A percentile compares a stretch with the other conserved stretches of the same genome.
phyloP scores from a whole-genome alignment of 148 eudicot genomes.

The Agrostemma githago region DNA sequence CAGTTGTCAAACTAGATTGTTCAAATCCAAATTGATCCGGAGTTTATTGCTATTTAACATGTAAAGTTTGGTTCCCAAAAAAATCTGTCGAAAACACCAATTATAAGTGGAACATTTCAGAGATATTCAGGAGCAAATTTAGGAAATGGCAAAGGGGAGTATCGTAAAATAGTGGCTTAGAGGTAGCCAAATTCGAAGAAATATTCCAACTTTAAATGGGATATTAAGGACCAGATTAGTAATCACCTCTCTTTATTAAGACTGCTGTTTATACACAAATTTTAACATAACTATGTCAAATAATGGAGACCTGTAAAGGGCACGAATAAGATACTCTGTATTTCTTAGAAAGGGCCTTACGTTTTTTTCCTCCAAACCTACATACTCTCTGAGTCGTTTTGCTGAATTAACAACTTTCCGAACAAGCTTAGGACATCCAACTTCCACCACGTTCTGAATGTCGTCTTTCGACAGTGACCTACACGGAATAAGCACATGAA shows the following conservation, averaged over 20 bases:
- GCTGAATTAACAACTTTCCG: conserved; percentile 88
- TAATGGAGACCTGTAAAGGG: background rate
- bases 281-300: background rate
- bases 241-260: background rate
- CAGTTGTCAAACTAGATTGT: background rate
- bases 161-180: background rate
- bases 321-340: background rate
- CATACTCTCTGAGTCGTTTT: conserved; percentile 69
- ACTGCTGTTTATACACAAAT: background rate
- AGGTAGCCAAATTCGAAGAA: background rate
- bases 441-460: conserved; percentile 57
- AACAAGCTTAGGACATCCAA: conserved; percentile 73
- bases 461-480: conserved; percentile 66
- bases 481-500: conserved; percentile 13
- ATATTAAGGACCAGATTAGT: background rate
- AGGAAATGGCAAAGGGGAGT: background rate
- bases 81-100: background rate
- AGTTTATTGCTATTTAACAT: background rate
- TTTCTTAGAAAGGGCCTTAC: conserved; percentile 39
- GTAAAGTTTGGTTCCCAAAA: background rate
- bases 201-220: background rate
- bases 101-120: background rate
- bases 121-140: too few species aligned
- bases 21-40: background rate
- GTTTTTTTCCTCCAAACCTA: conserved; percentile 67